Conservation (phyloP, 78 protist genomes). For the Polysphondylium violaceum region DNA sequence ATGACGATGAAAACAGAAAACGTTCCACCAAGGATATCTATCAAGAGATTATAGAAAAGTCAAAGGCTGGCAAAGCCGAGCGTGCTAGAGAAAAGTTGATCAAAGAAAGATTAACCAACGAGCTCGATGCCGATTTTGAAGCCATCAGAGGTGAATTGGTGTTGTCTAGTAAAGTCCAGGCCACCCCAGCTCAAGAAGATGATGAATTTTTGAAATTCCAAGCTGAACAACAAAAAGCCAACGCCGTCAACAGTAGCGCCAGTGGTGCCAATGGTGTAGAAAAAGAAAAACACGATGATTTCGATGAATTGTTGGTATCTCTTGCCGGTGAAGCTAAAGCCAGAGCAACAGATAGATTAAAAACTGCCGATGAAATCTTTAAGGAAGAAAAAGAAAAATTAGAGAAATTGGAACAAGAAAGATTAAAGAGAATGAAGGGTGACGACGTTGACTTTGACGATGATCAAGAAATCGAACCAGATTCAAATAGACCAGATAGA, state of each 20-base stretch:
- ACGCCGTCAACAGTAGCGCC: neutral
- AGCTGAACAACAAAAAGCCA: neutral
- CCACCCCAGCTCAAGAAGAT: neutral
- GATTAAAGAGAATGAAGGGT: slow-evolving; percentile 72
- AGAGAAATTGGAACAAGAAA: slow-evolving; percentile 63
- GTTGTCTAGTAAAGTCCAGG: neutral
- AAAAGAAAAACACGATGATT: slow-evolving; percentile 44
- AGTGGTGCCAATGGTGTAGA: neutral
- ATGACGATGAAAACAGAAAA: neutral
- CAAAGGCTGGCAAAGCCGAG: slow-evolving; percentile 66
- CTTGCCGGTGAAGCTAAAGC: slow-evolving; percentile 40
- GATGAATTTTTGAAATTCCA: slow-evolving; percentile 35
- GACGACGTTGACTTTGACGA: slow-evolving; percentile 49
- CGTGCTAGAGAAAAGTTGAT: slow-evolving; percentile 36
- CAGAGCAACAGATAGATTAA: slow-evolving; percentile 71
- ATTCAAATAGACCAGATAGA: slow-evolving; percentile 16
- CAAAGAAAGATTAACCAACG: slow-evolving; percentile 51
- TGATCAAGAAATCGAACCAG: slow-evolving; percentile 1
- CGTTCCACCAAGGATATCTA: slow-evolving; percentile 63
- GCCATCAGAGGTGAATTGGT: slow-evolving; percentile 50
- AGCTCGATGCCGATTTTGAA: slow-evolving; percentile 76
- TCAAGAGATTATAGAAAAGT: slow-evolving; percentile 76
- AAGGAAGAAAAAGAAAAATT: slow-evolving; percentile 69
- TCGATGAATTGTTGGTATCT: slow-evolving; percentile 32
- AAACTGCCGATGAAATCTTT: slow-evolving; percentile 69